Base-by-base conservation (phyloP, 2,329 filamentous ascomycete species). In the Hirsutella thompsonii region DNA sequence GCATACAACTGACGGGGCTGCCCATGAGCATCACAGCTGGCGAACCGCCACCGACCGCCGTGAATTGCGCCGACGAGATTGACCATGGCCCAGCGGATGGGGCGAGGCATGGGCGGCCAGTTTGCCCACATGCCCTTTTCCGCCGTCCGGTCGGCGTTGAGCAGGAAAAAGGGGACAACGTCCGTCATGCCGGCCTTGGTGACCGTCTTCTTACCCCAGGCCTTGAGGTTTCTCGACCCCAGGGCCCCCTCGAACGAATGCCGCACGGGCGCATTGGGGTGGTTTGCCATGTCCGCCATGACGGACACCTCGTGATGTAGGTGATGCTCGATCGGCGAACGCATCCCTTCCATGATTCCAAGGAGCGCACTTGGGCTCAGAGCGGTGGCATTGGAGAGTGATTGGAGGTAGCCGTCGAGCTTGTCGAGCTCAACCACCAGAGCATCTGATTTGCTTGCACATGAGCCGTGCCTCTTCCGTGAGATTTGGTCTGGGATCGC, bases 81-180 rank as follows among this genome's bases (percentile, higher is more conserved):
- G 29, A 72, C 64, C 45, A 82, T 50, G 0, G 68, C 69, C 75
- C 75, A 81, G 42, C 68, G 66, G 44, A 81, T 66, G 3, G 72
- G 68, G 5, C 62, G 65, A 1, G 77, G 76, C 63, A 81, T 81
- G 0, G 77, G 75, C 36, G 78, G 78, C 76, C 77, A 82, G 49
- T 69, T 67, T 11, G 63, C 64, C 75, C 77, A 81, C 51, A 67
- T 54, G 20, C 74, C 75, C 5, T 70, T 70, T 56, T 82, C 79
- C 13, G 62, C 66, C 3, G 69, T 76, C 34, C 63, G 57, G 54
- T 82, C 79, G 19, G 79, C 58, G 52, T 81, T 81, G 47, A 79
- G 56, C 42, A 81, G 53, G 60, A 81, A 79, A 50, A 82, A 80
- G 1, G 76, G 76, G 14, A 81, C 69, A 0, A 76, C 76, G 44